Evolutionary conservation across 179 eudicot genomes (phyloP), one percentile per base, ranked within the genome.

Genomic region (Camellia oleifera): DNA sequence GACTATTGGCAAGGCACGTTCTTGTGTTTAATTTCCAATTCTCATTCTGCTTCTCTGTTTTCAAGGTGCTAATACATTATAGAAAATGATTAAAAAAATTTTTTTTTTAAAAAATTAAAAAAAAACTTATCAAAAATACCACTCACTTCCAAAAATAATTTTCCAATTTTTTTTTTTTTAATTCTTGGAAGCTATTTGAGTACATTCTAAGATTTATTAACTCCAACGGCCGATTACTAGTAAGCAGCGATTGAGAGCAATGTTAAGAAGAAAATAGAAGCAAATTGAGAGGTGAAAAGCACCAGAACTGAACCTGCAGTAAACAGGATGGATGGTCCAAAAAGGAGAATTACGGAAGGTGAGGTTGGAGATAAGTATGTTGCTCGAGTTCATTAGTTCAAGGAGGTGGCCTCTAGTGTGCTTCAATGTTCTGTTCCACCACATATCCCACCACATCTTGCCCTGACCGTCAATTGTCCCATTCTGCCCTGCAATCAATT

Each of bases 321-420:
- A 96, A 66, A 96, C 95, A 71, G 99, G 99, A 87, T 96, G 99
- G 83, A 96, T 79, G 60, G 99, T 96, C 99, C 99, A 96, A 77
- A 96, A 96, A 1, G 99, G 99, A 78, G 99, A 96, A 80, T 96
- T 92, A 57, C 78, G 90, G 82, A 96, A 92, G 42, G 98, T 96
- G 80, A 96, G 97, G 86, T 94, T 96, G 82, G 90, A 92, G 57
- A 96, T 94, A 80, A 94, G 88, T 76, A 96, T 84, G 84, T 96
- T 96, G 46, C 83, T 87, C 3, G 99, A 96, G 83, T 88, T 88
- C 77, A 91, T 85, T 23, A 96, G 69, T 74, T 96, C 99, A 71
- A 96, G 85, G 76, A 96, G 97, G 81, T 94, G 99, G 78, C 99
- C 99, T 91, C 99, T 88, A 9, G 99, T 96, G 86, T 94, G 91